Conservation (phyloP, 345 rosid genomes). For the Psidium guajava region DNA sequence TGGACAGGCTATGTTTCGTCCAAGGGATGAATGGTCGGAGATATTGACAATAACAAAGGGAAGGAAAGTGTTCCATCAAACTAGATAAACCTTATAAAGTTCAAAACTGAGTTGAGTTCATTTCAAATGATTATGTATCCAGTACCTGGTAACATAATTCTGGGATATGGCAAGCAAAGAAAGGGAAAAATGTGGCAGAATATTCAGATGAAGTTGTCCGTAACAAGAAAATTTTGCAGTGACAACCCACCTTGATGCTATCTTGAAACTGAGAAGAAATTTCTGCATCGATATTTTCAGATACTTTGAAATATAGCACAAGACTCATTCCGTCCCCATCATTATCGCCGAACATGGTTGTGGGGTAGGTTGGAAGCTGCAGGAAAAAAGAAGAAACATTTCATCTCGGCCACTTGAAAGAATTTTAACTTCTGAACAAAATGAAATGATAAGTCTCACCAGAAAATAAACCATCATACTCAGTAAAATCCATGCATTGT, state of each 20-base stretch:
- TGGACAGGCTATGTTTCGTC: not conserved
- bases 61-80: not conserved
- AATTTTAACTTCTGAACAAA: not conserved
- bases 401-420: not conserved
- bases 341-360: slow-evolving; percentile 42
- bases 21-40: not conserved
- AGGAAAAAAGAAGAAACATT: not conserved
- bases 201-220: not conserved
- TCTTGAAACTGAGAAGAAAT: slow-evolving; percentile 59
- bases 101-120: not conserved
- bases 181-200: not conserved
- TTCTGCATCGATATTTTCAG: slow-evolving; percentile 42
- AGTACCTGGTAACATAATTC: not conserved
- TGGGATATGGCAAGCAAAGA: not conserved
- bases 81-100: not conserved
- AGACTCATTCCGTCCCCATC: slow-evolving; percentile 91
- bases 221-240: not conserved
- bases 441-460: not conserved
- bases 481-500: not conserved
- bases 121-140: not conserved
- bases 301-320: slow-evolving; percentile 53
- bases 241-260: slow-evolving; percentile 40
- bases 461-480: not conserved
- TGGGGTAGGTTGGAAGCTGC: slow-evolving; percentile 69
- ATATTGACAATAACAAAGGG: not conserved